Evolutionary conservation across 2,329 filamentous ascomycete genomes (phyloP), one percentile per base, ranked within the genome.

Genomic region (Botrytis squamosa): DNA sequence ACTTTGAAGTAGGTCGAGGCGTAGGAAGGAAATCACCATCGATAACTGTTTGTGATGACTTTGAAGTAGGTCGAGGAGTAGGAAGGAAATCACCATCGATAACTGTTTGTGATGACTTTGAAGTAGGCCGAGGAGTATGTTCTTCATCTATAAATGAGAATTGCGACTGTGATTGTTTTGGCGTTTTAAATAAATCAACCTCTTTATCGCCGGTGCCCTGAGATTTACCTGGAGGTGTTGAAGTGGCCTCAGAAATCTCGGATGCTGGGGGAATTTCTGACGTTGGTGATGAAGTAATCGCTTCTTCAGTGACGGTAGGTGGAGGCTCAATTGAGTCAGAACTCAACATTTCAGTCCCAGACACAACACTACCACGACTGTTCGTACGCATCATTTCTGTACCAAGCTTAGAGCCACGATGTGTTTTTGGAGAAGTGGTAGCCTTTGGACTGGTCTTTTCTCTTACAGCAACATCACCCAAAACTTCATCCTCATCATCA

Each of bases 361-460:
- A 81, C 9, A 82, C 79, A 52, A 93, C 88, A 80, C 95, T 97
- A 67, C 97, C 95, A 78, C 95, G 92, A 80, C 94, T 97, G 82
- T 97, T 97, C 33, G 95, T 97, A 66, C 95, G 90, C 93, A 98
- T 95, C 95, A 98, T 98, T 82, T 98, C 95, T 68, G 94, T 96
- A 2, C 94, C 94, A 2, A 98, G 88, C 82, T 97, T 98, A 0
- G 94, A 97, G 71, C 92, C 93, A 20, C 92, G 91, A 38, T 93
- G 86, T 55, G 86, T 85, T 25, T 55, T 59, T 76, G 90, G 90
- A 74, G 77, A 68, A 40, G 59, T 38, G 84, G 84, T 82, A 82
- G 92, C 83, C 84, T 85, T 75, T 82, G 83, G 75, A 84, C 85
- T 74, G 18, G 70, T 71, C 83, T 82, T 78, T 55, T 81, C 80